Base-by-base conservation (phyloP, 805 yeast genomes). In the Candida xyloterini region DNA sequence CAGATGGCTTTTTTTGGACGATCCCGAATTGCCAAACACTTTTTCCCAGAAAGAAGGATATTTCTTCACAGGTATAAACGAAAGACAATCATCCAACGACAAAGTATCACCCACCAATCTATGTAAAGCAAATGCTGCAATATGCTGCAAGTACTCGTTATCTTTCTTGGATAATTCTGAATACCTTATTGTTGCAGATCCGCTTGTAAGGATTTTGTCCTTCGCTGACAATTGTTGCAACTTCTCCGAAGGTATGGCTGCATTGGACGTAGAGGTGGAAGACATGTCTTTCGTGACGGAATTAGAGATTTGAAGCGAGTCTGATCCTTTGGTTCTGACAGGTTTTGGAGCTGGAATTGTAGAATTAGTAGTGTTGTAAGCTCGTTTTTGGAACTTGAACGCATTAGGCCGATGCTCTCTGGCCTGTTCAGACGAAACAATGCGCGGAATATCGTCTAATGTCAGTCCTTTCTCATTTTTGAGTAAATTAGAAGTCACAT, bases 401-500 rank as follows among this genome's bases (percentile, higher is more conserved):
- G 96, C 95, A 61, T 89, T 89, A 2, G 97, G 96, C 42, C 95
- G 74, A 55, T 85, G 83, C 46, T 87, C 96, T 47, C 96, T 71
- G 0, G 98, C 96, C 61, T 91, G 96, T 54, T 93, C 97, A 8
- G 95, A 91, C 2, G 97, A 95, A 7, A 93, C 97, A 56, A 93
- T 91, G 49, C 98, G 74, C 7, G 98, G 96, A 52, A 93, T 93
- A 62, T 93, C 99, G 62, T 93, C 98, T 52, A 93, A 73, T 0
- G 97, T 91, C 38, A 93, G 73, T 0, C 91, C 82, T 51, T 84
- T 86, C 51, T 91, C 95, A 54, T 79, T 84, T 53, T 82, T 78
- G 39, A 89, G 73, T 34, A 86, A 69, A 49, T 78, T 82, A 1
- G 88, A 74, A 0, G 90, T 81, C 2, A 82, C 73, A 52, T 78